Conservation (phyloP, 2,329 filamentous ascomycete genomes). For the Paraphoma sp. region DNA sequence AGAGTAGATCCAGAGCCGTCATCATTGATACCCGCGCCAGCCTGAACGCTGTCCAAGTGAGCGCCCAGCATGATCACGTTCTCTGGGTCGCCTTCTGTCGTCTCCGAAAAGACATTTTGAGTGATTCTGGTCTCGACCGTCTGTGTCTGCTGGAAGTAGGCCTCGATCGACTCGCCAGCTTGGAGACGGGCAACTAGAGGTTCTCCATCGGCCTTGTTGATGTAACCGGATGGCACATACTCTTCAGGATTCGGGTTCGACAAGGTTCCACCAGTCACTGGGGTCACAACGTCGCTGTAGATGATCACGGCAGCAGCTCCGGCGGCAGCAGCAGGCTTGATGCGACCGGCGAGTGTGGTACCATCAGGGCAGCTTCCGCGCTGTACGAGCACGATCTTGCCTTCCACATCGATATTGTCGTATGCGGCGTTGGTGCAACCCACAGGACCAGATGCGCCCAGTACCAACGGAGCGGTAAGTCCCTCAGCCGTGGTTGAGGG, state of each 20-base stretch:
- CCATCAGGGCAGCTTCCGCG: conserved; percentile 51
- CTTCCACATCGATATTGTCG: conserved; percentile 46
- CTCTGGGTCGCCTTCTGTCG: conserved; percentile 44
- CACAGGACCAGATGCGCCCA: conserved; percentile 49
- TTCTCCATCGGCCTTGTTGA: conserved; percentile 53
- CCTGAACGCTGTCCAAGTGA: conserved; percentile 48
- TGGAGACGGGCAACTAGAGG: conserved; percentile 49
- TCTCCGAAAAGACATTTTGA: conserved; percentile 51
- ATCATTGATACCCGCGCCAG: conserved; percentile 51
- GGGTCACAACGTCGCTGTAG: conserved; percentile 48
- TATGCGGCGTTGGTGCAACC: conserved; percentile 51
- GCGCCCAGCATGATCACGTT: conserved; percentile 49
- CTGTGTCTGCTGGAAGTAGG: conserved; percentile 55
- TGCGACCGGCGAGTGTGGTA: conserved; percentile 48
- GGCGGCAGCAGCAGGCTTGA: conserved; percentile 50
- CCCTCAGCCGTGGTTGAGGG: conserved; percentile 56
- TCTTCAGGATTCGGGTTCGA: conserved; percentile 45
- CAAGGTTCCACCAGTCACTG: conserved; percentile 50
- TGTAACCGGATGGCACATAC: conserved; percentile 50
- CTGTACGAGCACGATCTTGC: conserved; percentile 52
- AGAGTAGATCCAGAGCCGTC: conserved; percentile 49
- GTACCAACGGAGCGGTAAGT: conserved; percentile 50
- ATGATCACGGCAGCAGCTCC: conserved; percentile 52
- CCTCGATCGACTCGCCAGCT: conserved; percentile 49
- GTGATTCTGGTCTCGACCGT: conserved; percentile 59